A percentile compares a stretch with the other conserved stretches of the same genome.
Evolutionary conservation across 805 yeast genomes (phyloP).

Genomic region (Candida orba): DNA sequence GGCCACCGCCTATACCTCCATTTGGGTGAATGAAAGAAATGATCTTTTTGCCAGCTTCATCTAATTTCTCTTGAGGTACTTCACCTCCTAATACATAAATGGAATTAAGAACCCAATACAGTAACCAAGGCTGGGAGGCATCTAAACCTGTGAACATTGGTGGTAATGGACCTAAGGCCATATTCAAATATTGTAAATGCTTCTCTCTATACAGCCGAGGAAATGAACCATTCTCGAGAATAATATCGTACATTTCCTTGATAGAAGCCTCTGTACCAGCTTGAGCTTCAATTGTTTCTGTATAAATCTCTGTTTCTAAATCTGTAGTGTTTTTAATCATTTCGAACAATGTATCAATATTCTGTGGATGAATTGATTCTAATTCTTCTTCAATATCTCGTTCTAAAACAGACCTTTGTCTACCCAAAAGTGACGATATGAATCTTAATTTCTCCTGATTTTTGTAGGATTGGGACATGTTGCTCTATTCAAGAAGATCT

Average conservation of each 20-base stretch:
- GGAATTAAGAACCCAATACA: constrained; percentile 75
- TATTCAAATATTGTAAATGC: constrained; percentile 15
- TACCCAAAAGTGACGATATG: constrained; percentile 8
- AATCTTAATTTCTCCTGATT: not conserved
- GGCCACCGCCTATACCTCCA: constrained; percentile 86
- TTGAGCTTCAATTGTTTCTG: constrained; percentile 32
- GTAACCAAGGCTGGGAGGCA: constrained; percentile 88
- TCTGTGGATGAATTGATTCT: not conserved
- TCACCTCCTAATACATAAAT: constrained; percentile 32
- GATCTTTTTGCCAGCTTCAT: constrained; percentile 25
- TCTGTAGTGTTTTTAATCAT: constrained; percentile 13
- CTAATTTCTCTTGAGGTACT: constrained; percentile 22
- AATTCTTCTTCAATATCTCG: not conserved
- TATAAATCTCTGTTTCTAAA: constrained; percentile 24
- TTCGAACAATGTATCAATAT: constrained; percentile 10
- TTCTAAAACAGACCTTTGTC: constrained; percentile 4
- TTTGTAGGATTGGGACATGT: not conserved
- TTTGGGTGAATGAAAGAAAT: constrained; percentile 23
- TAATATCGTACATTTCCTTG: constrained; percentile 25
- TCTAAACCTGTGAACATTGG: constrained; percentile 42
- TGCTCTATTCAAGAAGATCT: not conserved
- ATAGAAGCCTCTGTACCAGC: constrained; percentile 26
- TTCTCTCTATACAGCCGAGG: constrained; percentile 11
- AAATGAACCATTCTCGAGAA: constrained; percentile 12
- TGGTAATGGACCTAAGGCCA: constrained; percentile 19